phyloP scores from a whole-genome alignment of 78 protist genomes.

The Emiliania huxleyi region DNA sequence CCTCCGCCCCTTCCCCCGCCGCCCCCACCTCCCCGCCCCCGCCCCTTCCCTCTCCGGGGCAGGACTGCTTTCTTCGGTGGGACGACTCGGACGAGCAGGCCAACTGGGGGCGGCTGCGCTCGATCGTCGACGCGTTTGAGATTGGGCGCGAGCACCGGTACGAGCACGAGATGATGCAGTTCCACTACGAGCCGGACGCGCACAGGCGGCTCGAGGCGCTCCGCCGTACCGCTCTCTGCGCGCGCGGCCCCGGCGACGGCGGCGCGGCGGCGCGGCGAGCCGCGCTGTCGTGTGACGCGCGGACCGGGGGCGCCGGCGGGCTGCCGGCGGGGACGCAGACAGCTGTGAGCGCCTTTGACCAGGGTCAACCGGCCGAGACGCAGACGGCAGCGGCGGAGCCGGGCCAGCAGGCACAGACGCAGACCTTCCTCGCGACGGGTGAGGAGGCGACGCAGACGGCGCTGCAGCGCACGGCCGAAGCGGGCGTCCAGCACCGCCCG shows the following conservation, averaged over 20 bases:
- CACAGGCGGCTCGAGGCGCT: neutral
- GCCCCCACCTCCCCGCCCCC: too few species aligned
- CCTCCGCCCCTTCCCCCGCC: too few species aligned
- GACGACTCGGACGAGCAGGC: neutral
- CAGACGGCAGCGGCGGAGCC: neutral
- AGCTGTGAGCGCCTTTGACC: neutral
- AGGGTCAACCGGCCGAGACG: neutral
- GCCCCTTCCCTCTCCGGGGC: too few species aligned
- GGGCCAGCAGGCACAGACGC: neutral
- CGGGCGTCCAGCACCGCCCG: neutral
- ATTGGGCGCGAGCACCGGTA: neutral
- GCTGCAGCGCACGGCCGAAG: neutral
- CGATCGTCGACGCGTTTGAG: neutral
- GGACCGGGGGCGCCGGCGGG: neutral
- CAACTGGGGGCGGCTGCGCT: neutral
- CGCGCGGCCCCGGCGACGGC: neutral
- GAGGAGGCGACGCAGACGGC: neutral
- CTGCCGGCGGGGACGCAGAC: neutral
- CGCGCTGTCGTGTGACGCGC: too few species aligned
- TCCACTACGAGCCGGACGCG: neutral
- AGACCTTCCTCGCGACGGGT: neutral
- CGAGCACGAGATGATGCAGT: neutral
- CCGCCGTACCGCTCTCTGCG: neutral
- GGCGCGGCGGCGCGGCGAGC: neutral
- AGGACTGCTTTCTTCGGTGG: neutral